Percentiles rank a stretch among this genome's conserved stretches.
Conservation (phyloP, 345 rosid genomes). For the Arabis hirsuta region DNA sequence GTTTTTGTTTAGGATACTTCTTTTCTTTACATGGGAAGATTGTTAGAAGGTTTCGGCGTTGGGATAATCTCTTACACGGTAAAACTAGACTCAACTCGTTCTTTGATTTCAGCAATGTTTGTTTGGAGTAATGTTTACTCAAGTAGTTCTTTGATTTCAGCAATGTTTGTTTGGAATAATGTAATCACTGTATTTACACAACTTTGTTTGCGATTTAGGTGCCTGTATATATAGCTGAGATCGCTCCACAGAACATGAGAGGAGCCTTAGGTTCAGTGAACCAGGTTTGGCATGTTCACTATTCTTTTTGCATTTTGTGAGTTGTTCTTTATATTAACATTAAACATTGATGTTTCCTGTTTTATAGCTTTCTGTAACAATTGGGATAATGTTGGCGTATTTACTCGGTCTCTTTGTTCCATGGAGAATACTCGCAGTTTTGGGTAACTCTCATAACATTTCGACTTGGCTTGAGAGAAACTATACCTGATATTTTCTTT, state of each 20-base stretch:
- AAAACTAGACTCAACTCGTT: slow-evolving; percentile 24
- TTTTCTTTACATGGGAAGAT: slow-evolving; percentile 96
- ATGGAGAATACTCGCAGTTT: slow-evolving; percentile 95
- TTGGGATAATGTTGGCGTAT: slow-evolving; percentile 97
- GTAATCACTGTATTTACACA: slow-evolving; percentile 5
- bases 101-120: slow-evolving; percentile 15
- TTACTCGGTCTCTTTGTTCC: slow-evolving; percentile 79
- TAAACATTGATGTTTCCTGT: slow-evolving; percentile 16
- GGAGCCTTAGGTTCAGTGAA: slow-evolving; percentile 81
- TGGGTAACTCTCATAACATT: slow-evolving; percentile 61
- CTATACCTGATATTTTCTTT: background rate
- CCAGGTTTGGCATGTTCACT: slow-evolving; percentile 58
- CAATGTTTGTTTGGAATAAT: background rate
- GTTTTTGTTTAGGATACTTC: slow-evolving; percentile 72
- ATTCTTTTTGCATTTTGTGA: slow-evolving; percentile 12
- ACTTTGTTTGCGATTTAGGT: slow-evolving; percentile 48
- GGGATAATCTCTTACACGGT: slow-evolving; percentile 98
- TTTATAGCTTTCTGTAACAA: slow-evolving; percentile 86
- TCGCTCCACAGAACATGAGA: slow-evolving; percentile 89
- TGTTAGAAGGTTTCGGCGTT: slow-evolving; percentile 96
- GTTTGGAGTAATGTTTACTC: background rate
- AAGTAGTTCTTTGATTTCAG: slow-evolving; percentile 13
- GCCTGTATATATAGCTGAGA: slow-evolving; percentile 88
- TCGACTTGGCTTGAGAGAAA: slow-evolving; percentile 29
- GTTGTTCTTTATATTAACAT: slow-evolving; percentile 4